Conservation (phyloP, 495 filamentous ascomycete species). For the Cryomyces minteri region DNA sequence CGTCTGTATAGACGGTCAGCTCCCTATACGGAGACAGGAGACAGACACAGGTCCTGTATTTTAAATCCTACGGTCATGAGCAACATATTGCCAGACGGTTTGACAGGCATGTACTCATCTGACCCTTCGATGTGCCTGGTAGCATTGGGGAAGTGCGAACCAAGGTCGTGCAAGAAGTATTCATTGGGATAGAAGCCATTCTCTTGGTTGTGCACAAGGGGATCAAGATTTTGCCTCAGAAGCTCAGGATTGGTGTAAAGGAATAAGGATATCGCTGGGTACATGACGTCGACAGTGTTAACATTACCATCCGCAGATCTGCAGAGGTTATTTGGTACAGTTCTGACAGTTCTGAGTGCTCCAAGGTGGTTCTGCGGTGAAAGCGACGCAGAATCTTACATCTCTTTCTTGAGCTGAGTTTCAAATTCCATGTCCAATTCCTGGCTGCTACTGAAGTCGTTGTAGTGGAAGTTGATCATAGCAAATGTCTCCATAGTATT, state of each 20-base stretch:
- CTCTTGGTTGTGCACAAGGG: conserved; percentile 3
- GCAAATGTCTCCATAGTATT: conserved; percentile 14
- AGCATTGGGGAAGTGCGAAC: conserved; percentile 5
- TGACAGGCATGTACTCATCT: conserved; percentile 8
- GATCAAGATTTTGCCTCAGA: conserved; percentile 2
- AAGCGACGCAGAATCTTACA: background rate
- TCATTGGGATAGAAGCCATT: conserved; percentile 4
- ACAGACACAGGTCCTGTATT: no score
- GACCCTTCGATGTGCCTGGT: conserved; percentile 6
- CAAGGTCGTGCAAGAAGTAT: conserved; percentile 8
- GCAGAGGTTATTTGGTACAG: background rate
- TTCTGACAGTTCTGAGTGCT: no score
- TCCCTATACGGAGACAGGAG: no score
- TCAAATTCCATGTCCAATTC: conserved; percentile 16
- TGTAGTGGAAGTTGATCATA: conserved; percentile 20
- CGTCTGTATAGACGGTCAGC: background rate
- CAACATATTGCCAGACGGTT: conserved; percentile 8
- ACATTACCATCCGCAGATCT: conserved; percentile 7
- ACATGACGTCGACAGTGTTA: conserved; percentile 9
- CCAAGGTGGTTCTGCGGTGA: no score
- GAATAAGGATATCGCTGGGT: conserved; percentile 5
- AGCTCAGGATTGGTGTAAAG: conserved; percentile 5
- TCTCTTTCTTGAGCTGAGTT: conserved; percentile 15
- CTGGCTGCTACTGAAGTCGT: conserved; percentile 15
- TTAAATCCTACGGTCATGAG: background rate